A percentile compares a stretch with the other conserved stretches of the same genome.
These are phyloP conservation scores for Emmonsia crescens DNA, from an alignment of 2,329 filamentous ascomycete genomes.

Conservation along the genomic window DNA sequence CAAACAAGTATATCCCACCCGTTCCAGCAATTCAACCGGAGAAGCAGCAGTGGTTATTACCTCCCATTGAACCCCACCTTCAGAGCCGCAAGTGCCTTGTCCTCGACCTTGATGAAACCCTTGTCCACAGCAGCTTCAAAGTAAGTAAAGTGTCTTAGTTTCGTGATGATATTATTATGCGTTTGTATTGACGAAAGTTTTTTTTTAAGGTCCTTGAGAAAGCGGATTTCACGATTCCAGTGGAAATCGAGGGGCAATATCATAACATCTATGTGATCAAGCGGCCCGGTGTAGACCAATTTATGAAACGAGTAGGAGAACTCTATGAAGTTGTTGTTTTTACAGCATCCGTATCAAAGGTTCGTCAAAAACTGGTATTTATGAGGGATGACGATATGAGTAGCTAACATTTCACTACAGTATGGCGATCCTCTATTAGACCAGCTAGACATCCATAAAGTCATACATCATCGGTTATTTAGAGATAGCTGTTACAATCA, in stretches of 20 bases:
- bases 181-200: conserved; percentile 5
- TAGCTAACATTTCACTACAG: conserved; percentile 34
- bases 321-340: conserved; percentile 98
- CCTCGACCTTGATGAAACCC: conserved; percentile 87
- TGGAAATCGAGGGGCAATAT: conserved; percentile 97
- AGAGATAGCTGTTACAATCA: conserved; percentile 98
- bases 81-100: conserved; percentile 89
- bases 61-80: conserved; percentile 68
- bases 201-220: conserved; percentile 73
- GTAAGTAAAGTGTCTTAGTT: conserved; percentile 38
- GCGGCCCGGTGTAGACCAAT: conserved; percentile 93
- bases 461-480: conserved; percentile 92
- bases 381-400: conserved; percentile 5
- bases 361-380: conserved; percentile 30
- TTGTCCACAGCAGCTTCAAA: conserved; percentile 99
- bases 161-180: conserved; percentile 10
- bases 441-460: conserved; percentile 92
- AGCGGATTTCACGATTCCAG: conserved; percentile 96
- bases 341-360: conserved; percentile 96
- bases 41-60: conserved; percentile 61
- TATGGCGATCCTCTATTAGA: conserved; percentile 95
- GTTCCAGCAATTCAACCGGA: conserved; percentile 33
- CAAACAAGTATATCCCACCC: conserved; percentile 31
- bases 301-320: conserved; percentile 97
- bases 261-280: conserved; percentile 99